Base-by-base conservation (phyloP, 1,139 yeast species). In the Zygosaccharomyces sapae region DNA sequence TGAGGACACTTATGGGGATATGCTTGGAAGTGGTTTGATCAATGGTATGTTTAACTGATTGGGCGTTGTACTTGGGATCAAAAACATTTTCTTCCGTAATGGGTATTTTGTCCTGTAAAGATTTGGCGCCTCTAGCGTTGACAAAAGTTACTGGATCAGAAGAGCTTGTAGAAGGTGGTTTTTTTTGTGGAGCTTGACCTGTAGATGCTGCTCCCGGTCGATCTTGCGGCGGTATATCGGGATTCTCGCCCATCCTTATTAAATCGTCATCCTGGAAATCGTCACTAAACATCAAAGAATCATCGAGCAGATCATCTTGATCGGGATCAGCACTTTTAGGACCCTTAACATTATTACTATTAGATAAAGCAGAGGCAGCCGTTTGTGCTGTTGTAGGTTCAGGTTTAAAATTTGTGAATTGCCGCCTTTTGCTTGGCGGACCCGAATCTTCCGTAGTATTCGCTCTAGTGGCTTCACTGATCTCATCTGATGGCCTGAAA, bases 201-300 rank as follows among this genome's bases (percentile, higher is more conserved):
- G 22, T 6, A 5, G 25, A 22, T 22, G 25, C 7, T 41, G 22
- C 18, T 12, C 18, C 45, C 45, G 35, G 46, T 33, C 12, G 24
- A 33, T 33, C 31, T 19, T 22, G 36, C 8, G 41, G 45, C 16
- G 22, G 29, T 5, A 37, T 10, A 4, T 27, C 49, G n/a, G 46
- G 40, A 31, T 41, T 44, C 33, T 38, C 47, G 18, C 56, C 58
- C 47, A 55, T 56, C 47, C 55, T 56, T 34, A 58, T 50, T 19
- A 62, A 47, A 43, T 63, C 67, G 7, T 64, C 68, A 37, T 64
- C 68, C 50, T 59, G 66, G 9, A 69, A 47, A 49, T 83, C 89
- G 59, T 83, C 90, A 57, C 87, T 81, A 56, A 82, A 81, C 48
- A 76, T 69, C 53, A 82, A 76, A 2, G 87, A 81, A 54, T 81